Evolutionary conservation across 2,329 filamentous ascomycete species (phyloP).

Genomic region (Pseudogymnoascus sp.): DNA sequence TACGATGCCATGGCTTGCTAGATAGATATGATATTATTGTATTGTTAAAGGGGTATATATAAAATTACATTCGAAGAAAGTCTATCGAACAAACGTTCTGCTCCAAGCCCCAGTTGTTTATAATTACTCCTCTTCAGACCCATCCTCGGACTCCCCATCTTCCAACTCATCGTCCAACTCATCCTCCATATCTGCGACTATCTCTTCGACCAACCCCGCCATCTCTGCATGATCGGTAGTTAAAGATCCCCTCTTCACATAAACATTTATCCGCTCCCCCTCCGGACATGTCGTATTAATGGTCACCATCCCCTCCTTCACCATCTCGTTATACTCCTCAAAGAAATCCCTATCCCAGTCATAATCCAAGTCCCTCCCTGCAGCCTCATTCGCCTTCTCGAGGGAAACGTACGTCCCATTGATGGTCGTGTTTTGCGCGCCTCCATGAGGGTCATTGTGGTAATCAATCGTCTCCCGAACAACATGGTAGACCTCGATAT

Average conservation of each 20-base stretch:
- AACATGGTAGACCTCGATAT: not conserved
- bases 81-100: not conserved
- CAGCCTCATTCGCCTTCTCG: not conserved
- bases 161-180: constrained; percentile 33
- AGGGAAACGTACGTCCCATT: not conserved
- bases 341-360: not conserved
- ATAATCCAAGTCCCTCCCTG: not conserved
- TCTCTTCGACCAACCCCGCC: constrained; percentile 28
- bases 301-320: not conserved
- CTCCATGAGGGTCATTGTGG: not conserved
- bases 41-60: not conserved
- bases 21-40: not conserved
- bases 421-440: not conserved
- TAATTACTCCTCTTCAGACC: not conserved
- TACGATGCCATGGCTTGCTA: not conserved
- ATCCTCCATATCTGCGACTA: not conserved
- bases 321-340: not conserved
- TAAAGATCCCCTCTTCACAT: constrained; percentile 2
- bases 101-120: not conserved
- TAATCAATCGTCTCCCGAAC: not conserved
- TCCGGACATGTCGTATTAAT: not conserved
- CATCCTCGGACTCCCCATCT: constrained; percentile 21
- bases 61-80: not conserved
- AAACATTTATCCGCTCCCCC: constrained; percentile 1
- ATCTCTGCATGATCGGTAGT: constrained; percentile 17